Base-by-base conservation (phyloP, 495 filamentous ascomycete species). In the Extremus antarcticus region DNA sequence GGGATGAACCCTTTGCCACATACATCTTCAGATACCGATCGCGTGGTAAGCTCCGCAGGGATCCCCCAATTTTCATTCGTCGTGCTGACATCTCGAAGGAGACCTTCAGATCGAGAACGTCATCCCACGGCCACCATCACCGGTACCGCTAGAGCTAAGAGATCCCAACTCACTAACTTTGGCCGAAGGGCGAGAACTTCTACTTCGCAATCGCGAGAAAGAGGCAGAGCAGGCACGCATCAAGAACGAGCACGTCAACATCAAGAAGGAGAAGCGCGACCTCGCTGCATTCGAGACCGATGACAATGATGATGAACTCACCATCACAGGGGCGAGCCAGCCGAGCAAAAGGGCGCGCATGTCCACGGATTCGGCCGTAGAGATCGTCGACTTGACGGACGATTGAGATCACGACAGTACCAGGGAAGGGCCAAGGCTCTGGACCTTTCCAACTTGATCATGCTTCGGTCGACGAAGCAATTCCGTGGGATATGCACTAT, bases 41-140 rank as follows among this genome's bases (percentile, higher is more conserved):
- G 4, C 43, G 39, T 2, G 16, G 58, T 60, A 53, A 22, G 51
- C 43, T 15, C 9, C 41, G 13, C 20, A n/a, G n/a, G 35, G 15
- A 23, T 25, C 19, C n/a, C 46, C 19, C 16, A 39, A 13, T 3
- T n/a, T 16, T 52, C 35, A 53, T 7, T 46, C 35, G 10, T 21
- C 3, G 19, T 25, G 43, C 3, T 54, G 17, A 45, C 17, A 10
- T 3, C 16, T 3, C 21, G 16, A 20, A 65, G 62, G 50, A n/a
- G 62, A 58, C n/a, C 62, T 62, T 10, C 56, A 65, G 38, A 54
- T 53, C 40, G 60, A 63, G 29, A 35, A 52, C 40, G 53, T 62
- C 43, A 57, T 62, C 46, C 53, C 59, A 24, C 59, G 62, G 1
- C 51, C 43, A 4, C 59, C 62, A 8, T 56, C 55, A 9, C 62